These are phyloP conservation scores for Entomortierella lignicola DNA, from an alignment of 192 early-diverging fungal species.

Conservation along the genomic window DNA sequence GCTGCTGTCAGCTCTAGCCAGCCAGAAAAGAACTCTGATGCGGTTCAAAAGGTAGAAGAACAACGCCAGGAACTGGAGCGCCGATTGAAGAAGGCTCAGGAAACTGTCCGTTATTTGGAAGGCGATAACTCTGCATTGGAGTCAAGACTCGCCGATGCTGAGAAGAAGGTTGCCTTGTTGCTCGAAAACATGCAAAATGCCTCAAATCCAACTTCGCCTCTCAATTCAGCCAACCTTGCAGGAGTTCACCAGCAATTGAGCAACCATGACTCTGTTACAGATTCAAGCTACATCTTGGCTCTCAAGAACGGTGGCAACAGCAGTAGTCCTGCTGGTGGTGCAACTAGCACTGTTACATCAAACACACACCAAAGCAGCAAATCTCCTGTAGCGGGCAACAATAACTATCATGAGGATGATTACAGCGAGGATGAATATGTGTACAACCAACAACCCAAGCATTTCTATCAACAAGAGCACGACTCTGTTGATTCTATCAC, in stretches of 20 bases:
- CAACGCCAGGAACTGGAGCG: conserved; percentile 37
- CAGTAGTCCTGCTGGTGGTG: neutral
- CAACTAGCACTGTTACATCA: neutral
- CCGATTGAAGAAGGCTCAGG: conserved; percentile 27
- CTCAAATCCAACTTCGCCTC: conserved; percentile 40
- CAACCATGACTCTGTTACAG: neutral
- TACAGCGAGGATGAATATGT: conserved; percentile 21
- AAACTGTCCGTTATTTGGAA: conserved; percentile 19
- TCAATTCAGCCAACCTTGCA: conserved; percentile 36
- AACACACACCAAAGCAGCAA: neutral
- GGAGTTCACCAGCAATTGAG: conserved; percentile 36
- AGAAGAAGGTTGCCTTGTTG: conserved; percentile 41
- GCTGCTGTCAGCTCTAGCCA: conserved; percentile 10
- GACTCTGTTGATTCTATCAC: conserved; percentile 54
- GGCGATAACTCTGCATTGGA: conserved; percentile 41
- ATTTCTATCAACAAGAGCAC: neutral
- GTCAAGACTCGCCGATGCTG: conserved; percentile 27
- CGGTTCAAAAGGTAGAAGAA: conserved; percentile 9
- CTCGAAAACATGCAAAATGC: conserved; percentile 41
- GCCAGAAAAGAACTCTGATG: neutral
- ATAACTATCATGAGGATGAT: conserved; percentile 5
- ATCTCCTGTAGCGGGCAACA: neutral
- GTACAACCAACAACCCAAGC: neutral
- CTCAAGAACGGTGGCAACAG: neutral
- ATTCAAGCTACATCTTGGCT: neutral